Evolutionary conservation across 2,329 filamentous ascomycete species (phyloP), one percentile per base, ranked within the genome.

Genomic region (Colletotrichum liaoningense): DNA sequence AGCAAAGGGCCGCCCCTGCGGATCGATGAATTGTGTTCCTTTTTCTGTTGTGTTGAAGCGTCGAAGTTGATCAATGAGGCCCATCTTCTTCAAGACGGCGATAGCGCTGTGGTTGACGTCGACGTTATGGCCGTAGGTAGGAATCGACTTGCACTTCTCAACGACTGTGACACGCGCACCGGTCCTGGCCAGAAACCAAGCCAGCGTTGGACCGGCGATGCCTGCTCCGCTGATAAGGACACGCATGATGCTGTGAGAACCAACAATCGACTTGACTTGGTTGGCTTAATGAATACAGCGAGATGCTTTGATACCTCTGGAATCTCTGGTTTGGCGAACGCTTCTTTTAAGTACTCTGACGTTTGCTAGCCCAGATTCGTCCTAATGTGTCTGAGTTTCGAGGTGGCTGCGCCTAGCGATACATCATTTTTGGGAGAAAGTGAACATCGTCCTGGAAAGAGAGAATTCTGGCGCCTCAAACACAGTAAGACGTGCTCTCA

Each of bases 11-110:
- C 76, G 78, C 62, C 86, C 85, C 0, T 78, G 67, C 0, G 75
- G 71, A 76, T 89, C 83, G 30, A 90, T 82, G 24, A 89, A 74
- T 42, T 83, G 77, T 0, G 88, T 49, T 4, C 89, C 90, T 58
- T 80, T 67, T 80, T 92, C 87, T 12, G 84, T 77, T 19, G 88
- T 86, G 2, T 78, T 75, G 30, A 79, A 81, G n/a, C 74, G 77
- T 8, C 81, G 80, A 5, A 87, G 77, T 1, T 78, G 77, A 0
- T 79, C 77, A 9, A 84, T 73, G 22, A 88, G 78, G 0, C 84
- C 84, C 78, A 86, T 82, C 55, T 60, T 70, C 11, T 42, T 14
- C 28, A 70, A 42, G 77, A 74, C 55, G 9, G 11, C 57, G 7
- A 73, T 77, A 16, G 77, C 76, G 11, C 56, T 77, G 5, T 78